Base-by-base conservation (phyloP, 257 asterid genomes). In the Fraxinus cuspidata region DNA sequence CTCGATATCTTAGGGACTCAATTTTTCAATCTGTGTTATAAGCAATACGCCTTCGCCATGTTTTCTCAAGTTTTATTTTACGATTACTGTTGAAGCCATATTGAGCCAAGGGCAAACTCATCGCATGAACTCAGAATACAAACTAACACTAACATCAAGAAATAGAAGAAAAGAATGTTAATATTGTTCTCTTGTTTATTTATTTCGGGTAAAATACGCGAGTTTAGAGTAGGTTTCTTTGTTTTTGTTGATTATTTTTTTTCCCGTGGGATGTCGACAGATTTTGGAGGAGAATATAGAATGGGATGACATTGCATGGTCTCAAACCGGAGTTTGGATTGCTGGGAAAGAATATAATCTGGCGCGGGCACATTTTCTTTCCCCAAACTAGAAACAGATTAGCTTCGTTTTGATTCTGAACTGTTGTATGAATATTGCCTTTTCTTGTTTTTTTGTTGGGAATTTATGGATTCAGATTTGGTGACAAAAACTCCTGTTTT, bases 301-400 rank as follows among this genome's bases (percentile, higher is more conserved):
- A 77, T 95, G 99, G 99, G 99, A 95, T 19, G 95, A 91, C 74
- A 89, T 95, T 71, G 83, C 86, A 56, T 93, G 99, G 99, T 87
- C 92, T 25, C 91, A 91, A 74, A 91, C 94, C 34, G 97, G 99
- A 31, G 98, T 88, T 74, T 84, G 88, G 89, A 88, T 95, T 76
- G 87, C 86, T 65, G 99, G 99, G 64, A 86, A 66, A 78, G 97
- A 91, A 74, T 95, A 91, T 86, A 86, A 83, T 84, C 93, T 95
- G 76, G 92, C 96, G 64, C 93, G 99, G 70, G 97, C 91, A 23
- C 96, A 94, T 83, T 90, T 94, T 77, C 89, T 94, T 71, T 85
- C 97, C 74, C 92, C 90, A 77, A 85, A 75, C 73, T 91, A 86
- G 89, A 72, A 23, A 29, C 19, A 25, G 7, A 63, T 63, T 27